A percentile compares a stretch with the other conserved stretches of the same genome.
phyloP scores from a whole-genome alignment of 225 moss, liverwort and hornwort species.

The Bryoerythrophyllum caledonicum region DNA sequence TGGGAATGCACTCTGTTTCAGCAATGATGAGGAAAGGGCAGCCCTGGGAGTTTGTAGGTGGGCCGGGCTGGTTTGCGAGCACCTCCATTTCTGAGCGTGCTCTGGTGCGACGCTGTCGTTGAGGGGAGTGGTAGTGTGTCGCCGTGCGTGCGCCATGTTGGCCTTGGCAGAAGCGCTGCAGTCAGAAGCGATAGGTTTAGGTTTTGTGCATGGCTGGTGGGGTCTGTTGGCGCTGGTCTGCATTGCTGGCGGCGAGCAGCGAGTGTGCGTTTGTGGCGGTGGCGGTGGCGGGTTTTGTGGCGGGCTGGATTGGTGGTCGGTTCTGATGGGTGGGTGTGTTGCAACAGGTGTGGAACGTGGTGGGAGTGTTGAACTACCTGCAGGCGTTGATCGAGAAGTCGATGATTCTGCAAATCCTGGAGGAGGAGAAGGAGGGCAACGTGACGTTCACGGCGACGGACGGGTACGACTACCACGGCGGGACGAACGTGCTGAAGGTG shows the following conservation, averaged over 20 bases:
- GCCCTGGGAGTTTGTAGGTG: neutral
- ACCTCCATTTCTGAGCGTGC: neutral
- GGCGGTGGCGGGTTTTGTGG: neutral
- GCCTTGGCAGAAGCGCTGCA: neutral
- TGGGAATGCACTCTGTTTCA: neutral
- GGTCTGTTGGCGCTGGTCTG: neutral
- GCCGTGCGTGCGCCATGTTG: neutral
- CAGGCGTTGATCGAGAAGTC: conserved; percentile 98
- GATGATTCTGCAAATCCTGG: conserved; percentile 92
- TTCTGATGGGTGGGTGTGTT: neutral
- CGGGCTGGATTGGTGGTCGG: neutral
- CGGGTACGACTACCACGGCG: conserved; percentile 96
- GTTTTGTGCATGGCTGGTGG: neutral
- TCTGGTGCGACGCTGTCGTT: neutral
- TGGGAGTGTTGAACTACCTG: conserved; percentile 91
- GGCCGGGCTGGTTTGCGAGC: neutral
- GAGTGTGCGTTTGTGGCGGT: neutral
- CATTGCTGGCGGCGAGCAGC: neutral
- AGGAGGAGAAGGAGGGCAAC: conserved; percentile 96
- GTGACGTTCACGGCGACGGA: conserved; percentile 94
- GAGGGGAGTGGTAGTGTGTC: neutral
- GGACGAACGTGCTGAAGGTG: conserved; percentile 95
- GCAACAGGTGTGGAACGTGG: conserved; percentile 92
- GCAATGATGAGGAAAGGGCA: neutral
- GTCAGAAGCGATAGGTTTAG: neutral